Evolutionary conservation across 805 yeast genomes (phyloP), one percentile per base, ranked within the genome.

Genomic region (Lipomyces starkeyi): DNA sequence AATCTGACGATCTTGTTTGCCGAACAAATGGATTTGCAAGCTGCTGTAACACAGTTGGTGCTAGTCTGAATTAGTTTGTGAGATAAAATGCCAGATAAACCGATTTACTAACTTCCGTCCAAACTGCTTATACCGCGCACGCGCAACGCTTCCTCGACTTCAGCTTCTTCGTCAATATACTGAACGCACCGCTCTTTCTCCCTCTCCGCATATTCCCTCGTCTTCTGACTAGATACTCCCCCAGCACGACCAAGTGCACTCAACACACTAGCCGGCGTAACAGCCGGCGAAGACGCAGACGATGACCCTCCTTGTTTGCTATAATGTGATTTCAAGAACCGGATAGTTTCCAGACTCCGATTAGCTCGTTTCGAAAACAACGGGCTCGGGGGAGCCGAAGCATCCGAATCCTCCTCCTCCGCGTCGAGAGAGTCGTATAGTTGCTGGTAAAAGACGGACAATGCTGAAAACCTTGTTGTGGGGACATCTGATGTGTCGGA

Each of bases 331-430:
- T 67, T 60, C 14, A 67, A 35, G 34, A 67, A 67, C 20, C 61
- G 53, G 25, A 67, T 58, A n/a, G 70, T 67, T 25, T 67, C 70
- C 14, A 64, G 58, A 57, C 70, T 67, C n/a, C 70, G 61, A 29
- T 55, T 13, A 8, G 40, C 52, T 9, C 43, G 63, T 27, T 32
- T 58, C 34, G 27, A 29, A 47, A 60, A 52, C 17, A 49, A n/a
- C n/a, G 47, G 58, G 29, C 64, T 61, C 52, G 54, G 34, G 6
- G 59, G 37, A 4, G 65, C 22, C 3, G 37, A 20, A 22, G 22
- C 14, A 3, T 40, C 61, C 7, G 56, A 14, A 8, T 27, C 62
- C 17, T 13, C 59, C 27, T 54, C 67, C 34, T 65, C 66, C 13
- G 62, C 63, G 11, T 20, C 68, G 8, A 35, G 8, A 22, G 62